A percentile compares a stretch with the other conserved stretches of the same genome.
Evolutionary conservation across 2,329 filamentous ascomycete species (phyloP).

Genomic region (Calonectria honghensis): DNA sequence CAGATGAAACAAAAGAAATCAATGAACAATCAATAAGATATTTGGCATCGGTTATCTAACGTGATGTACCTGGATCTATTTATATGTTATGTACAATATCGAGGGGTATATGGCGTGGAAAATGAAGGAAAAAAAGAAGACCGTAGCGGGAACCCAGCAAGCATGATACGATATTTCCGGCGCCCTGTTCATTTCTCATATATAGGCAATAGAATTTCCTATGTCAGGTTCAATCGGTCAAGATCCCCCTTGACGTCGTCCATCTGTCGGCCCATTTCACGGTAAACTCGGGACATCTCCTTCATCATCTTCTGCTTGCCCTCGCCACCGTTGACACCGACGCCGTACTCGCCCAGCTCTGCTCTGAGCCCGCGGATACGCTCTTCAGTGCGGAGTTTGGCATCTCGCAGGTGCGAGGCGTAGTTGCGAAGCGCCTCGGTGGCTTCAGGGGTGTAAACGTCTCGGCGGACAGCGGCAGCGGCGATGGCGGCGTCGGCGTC

Average conservation of each 20-base stretch:
- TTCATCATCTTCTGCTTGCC: constrained; percentile 70
- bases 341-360: constrained; percentile 71
- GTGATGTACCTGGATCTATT: background rate
- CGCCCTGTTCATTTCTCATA: constrained; percentile 17
- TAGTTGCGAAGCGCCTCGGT: constrained; percentile 68
- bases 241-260: constrained; percentile 71
- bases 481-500: constrained; percentile 62
- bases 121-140: background rate
- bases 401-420: constrained; percentile 69
- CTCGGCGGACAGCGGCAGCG: constrained; percentile 59
- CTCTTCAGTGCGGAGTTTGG: constrained; percentile 67
- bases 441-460: constrained; percentile 68
- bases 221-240: constrained; percentile 57
- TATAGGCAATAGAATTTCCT: constrained; percentile 7
- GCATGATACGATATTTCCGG: background rate
- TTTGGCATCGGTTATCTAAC: constrained; percentile 33
- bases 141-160: background rate
- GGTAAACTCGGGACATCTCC: constrained; percentile 72
- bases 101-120: constrained; percentile 29
- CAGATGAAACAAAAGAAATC: constrained; percentile 48
- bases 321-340: constrained; percentile 60
- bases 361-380: constrained; percentile 62
- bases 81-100: background rate
- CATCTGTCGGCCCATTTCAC: constrained; percentile 70
- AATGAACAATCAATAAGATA: constrained; percentile 53